Conservation (phyloP, 2,329 filamentous ascomycete species). For the Monilinia aucupariae region DNA sequence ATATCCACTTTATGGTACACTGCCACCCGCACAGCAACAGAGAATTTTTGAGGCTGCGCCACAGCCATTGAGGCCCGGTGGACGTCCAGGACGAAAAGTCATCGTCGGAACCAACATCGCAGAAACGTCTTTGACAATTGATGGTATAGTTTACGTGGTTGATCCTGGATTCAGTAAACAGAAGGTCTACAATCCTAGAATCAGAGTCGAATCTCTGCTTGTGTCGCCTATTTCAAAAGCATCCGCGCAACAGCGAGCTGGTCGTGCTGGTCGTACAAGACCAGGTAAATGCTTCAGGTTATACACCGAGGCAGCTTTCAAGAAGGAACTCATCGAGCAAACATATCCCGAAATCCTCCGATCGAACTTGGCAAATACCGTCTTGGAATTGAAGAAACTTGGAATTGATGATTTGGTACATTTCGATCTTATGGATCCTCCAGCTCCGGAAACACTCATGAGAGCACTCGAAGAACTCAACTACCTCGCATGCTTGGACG, state of each 20-base stretch:
- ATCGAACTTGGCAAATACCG: slow-evolving; percentile 91
- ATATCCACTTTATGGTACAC: slow-evolving; percentile 88
- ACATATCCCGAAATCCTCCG: slow-evolving; percentile 94
- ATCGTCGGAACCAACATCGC: slow-evolving; percentile 97
- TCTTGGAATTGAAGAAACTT: slow-evolving; percentile 94
- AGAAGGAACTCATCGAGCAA: slow-evolving; percentile 95
- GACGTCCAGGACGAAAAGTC: slow-evolving; percentile 83
- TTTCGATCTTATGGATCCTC: slow-evolving; percentile 98
- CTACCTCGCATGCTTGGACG: slow-evolving; percentile 91
- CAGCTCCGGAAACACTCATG: slow-evolving; percentile 97
- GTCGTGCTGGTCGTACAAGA: slow-evolving; percentile 97
- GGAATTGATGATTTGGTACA: slow-evolving; percentile 93
- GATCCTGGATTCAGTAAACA: slow-evolving; percentile 99
- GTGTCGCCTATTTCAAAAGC: slow-evolving; percentile 98
- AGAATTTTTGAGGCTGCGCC: slow-evolving; percentile 91
- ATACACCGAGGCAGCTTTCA: slow-evolving; percentile 93
- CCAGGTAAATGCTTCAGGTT: slow-evolving; percentile 97
- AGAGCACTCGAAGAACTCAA: slow-evolving; percentile 95
- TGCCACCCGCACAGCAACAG: slow-evolving; percentile 90
- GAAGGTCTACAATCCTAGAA: slow-evolving; percentile 97
- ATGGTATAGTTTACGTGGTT: slow-evolving; percentile 99
- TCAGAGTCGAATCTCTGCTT: slow-evolving; percentile 92
- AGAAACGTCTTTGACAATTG: slow-evolving; percentile 94
- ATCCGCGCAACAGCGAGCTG: slow-evolving; percentile 92
- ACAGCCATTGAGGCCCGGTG: slow-evolving; percentile 63